These are phyloP conservation scores for Colletotrichum sp. DNA, from an alignment of 2,329 filamentous ascomycete genomes.

Conservation along the genomic window DNA sequence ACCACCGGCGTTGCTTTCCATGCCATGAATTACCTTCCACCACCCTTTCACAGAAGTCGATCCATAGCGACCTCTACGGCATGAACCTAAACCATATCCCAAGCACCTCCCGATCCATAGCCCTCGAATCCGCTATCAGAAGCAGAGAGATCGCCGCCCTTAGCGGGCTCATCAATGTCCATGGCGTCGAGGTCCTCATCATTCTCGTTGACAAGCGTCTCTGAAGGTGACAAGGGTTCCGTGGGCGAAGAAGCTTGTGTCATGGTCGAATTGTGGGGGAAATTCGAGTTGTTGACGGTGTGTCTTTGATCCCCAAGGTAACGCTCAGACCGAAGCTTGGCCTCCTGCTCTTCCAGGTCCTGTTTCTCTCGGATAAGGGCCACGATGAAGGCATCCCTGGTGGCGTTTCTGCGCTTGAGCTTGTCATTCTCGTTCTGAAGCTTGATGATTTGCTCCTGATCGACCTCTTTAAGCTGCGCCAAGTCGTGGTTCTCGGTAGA, in stretches of 20 bases:
- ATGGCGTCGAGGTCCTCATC: neutral
- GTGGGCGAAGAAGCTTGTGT: accelerated
- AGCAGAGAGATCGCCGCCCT: neutral
- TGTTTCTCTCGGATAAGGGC: neutral
- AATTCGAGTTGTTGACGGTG: neutral
- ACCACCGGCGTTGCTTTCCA: neutral
- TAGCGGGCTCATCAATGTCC: neutral
- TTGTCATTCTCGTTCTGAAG: neutral
- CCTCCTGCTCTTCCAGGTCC: neutral
- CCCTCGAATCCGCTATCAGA: neutral
- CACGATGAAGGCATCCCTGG: neutral
- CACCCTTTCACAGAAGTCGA: accelerated
- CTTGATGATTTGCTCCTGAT: neutral
- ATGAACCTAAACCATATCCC: neutral
- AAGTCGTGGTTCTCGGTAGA: neutral
- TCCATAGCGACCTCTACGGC: neutral
- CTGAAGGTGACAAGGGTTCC: neutral
- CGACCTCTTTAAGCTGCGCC: neutral
- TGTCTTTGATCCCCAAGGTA: neutral
- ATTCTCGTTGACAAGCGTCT: neutral
- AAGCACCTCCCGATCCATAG: neutral
- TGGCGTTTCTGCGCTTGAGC: neutral
- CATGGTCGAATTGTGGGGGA: accelerated
- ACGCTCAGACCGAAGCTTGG: neutral
- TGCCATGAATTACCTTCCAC: neutral